Percentiles rank a stretch among this genome's conserved stretches.
Conservation (phyloP, 108 stramenopile genomes). For the Skeletonema grethae region DNA sequence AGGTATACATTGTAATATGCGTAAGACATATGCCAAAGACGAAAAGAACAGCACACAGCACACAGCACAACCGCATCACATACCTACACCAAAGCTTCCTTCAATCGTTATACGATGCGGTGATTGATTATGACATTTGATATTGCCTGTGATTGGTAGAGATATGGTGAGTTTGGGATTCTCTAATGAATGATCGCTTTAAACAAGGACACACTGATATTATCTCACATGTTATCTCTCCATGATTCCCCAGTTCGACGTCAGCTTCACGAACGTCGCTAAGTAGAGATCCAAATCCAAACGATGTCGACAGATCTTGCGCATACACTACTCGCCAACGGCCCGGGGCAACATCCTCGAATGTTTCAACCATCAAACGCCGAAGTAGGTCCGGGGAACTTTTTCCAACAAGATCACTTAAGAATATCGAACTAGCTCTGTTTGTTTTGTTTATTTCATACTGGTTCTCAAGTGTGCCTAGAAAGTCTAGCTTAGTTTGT, state of each 20-base stretch:
- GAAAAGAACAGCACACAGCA: no score
- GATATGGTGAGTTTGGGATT: not conserved
- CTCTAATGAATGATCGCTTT: not conserved
- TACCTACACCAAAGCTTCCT: conserved; percentile 21
- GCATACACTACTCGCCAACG: conserved; percentile 21
- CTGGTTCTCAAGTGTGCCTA: conserved; percentile 17
- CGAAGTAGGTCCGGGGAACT: conserved; percentile 10
- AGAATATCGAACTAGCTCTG: conserved; percentile 15
- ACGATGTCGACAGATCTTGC: conserved; percentile 18
- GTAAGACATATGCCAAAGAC: not conserved
- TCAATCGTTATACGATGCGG: conserved; percentile 6
- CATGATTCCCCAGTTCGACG: conserved; percentile 17
- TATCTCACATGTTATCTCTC: conserved; percentile 10
- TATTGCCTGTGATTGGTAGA: not conserved
- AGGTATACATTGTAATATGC: not conserved
- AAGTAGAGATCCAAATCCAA: conserved; percentile 25
- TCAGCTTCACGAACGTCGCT: conserved; percentile 5
- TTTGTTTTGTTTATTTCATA: conserved; percentile 22
- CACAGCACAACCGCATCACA: not conserved
- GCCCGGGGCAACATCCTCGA: conserved; percentile 10
- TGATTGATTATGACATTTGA: conserved; percentile 10
- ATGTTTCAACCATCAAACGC: conserved; percentile 19
- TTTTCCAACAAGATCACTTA: conserved; percentile 11
- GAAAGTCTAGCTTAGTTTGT: conserved; percentile 19
- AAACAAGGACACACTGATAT: not conserved